Conservation (phyloP, 495 filamentous ascomycete genomes). For the Tirmania nivea region DNA sequence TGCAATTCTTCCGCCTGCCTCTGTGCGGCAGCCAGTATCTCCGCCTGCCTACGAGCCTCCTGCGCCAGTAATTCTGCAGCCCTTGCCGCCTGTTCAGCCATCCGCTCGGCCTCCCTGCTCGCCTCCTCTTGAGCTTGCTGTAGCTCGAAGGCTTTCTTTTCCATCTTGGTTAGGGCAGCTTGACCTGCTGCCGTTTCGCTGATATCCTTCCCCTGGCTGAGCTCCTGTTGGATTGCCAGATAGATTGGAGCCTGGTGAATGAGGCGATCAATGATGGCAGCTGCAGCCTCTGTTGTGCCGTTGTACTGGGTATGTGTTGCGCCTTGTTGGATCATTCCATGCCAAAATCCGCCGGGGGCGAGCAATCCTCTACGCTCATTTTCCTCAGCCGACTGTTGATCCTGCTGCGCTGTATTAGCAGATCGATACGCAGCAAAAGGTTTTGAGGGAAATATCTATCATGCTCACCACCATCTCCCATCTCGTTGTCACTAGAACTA, state of each 20-base stretch:
- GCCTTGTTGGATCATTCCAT: conserved; percentile 16
- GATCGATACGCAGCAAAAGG: too few species aligned
- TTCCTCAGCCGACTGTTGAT: background rate
- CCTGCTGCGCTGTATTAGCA: too few species aligned
- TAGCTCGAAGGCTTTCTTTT: too few species aligned
- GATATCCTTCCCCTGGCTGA: conserved; percentile 17
- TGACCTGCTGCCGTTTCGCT: conserved; percentile 21
- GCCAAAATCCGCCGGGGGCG: conserved; percentile 22
- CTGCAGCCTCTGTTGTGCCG: conserved; percentile 19
- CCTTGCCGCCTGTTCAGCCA: too few species aligned
- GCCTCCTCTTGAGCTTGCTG: too few species aligned
- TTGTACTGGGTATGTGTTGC: conserved; percentile 14
- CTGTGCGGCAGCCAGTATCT: too few species aligned
- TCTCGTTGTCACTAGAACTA: conserved; percentile 10
- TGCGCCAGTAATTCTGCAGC: too few species aligned
- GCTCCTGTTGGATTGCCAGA: conserved; percentile 23
- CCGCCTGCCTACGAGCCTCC: too few species aligned
- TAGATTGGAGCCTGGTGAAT: conserved; percentile 6
- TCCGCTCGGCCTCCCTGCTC: too few species aligned
- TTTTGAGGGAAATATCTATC: background rate
- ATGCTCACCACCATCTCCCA: conserved; percentile 4
- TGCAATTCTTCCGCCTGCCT: too few species aligned
- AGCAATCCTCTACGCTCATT: background rate
- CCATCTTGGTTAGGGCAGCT: background rate
- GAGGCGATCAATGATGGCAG: conserved; percentile 11